These are phyloP conservation scores for Globisporangium ultimum DNA, from an alignment of 352 stramenopile species.

Conservation along the genomic window DNA sequence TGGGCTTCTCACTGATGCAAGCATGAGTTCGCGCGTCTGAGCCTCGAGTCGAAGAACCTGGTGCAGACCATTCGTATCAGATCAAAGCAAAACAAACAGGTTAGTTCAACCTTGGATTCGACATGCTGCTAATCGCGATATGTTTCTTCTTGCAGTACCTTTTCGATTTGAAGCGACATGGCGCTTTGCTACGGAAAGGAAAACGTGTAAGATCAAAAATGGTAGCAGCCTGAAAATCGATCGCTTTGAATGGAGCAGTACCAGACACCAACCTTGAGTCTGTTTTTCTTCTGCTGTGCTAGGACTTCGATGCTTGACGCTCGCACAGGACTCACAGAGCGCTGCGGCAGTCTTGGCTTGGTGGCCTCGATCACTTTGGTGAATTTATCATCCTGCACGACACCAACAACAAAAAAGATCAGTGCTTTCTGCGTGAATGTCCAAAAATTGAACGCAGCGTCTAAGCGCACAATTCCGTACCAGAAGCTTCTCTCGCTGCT, in stretches of 20 bases:
- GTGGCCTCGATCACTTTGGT: conserved; percentile 28
- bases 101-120: background rate
- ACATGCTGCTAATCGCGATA: background rate
- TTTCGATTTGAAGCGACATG: conserved; percentile 30
- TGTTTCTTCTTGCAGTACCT: conserved; percentile 18
- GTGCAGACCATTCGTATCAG: background rate
- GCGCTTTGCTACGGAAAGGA: conserved; percentile 16
- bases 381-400: conserved; percentile 32
- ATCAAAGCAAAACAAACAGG: background rate
- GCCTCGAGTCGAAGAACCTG: conserved; percentile 31
- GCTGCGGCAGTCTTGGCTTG: conserved; percentile 2
- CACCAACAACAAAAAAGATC: background rate
- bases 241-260: too few relatives aligned
- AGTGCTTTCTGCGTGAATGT: background rate
- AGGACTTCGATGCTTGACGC: background rate
- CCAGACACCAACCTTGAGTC: conserved; percentile 2
- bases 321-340: background rate
- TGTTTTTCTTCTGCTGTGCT: background rate
- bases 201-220: background rate
- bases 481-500: conserved; percentile 23
- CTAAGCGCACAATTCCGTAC: conserved; percentile 11
- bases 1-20: conserved; percentile 14
- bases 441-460: background rate
- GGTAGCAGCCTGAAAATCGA: too few relatives aligned
- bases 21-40: conserved; percentile 35